Evolutionary conservation across 164 flowering plant genomes (phyloP).

Genomic region (Aristolochia californica): DNA sequence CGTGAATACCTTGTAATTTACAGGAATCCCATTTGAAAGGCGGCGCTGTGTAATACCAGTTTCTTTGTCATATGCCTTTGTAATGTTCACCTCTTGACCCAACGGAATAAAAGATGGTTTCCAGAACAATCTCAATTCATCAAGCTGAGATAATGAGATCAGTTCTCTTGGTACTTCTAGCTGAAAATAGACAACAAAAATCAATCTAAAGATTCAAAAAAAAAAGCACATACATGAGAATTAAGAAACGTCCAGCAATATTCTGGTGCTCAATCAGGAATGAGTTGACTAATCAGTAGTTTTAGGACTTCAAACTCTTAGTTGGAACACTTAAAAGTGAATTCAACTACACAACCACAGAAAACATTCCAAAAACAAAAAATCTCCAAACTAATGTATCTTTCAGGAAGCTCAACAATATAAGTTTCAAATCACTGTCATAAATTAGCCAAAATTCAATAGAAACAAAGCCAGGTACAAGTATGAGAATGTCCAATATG

Average conservation of each 20-base stretch:
- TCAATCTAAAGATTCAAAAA: background rate
- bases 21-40: constrained; percentile 93
- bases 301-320: too few relatives aligned
- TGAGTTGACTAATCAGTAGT: too few relatives aligned
- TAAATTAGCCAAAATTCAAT: too few relatives aligned
- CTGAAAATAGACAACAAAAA: constrained; percentile 29
- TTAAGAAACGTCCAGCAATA: background rate
- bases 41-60: constrained; percentile 77
- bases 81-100: constrained; percentile 25
- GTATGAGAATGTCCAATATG: too few relatives aligned
- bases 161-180: constrained; percentile 91
- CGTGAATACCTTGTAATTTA: constrained; percentile 78
- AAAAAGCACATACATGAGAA: background rate
- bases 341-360: too few relatives aligned
- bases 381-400: too few relatives aligned
- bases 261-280: background rate
- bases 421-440: too few relatives aligned
- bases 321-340: too few relatives aligned
- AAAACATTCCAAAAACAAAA: too few relatives aligned
- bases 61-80: constrained; percentile 62
- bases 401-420: too few relatives aligned
- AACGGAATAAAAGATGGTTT: constrained; percentile 60
- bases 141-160: constrained; percentile 51
- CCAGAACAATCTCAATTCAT: constrained; percentile 44
- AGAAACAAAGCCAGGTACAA: too few relatives aligned